Percentiles rank a stretch among this genome's conserved stretches.
These are phyloP conservation scores for Zoysia japonica DNA, from an alignment of 176 grass and related monocot species.

Conservation along the genomic window DNA sequence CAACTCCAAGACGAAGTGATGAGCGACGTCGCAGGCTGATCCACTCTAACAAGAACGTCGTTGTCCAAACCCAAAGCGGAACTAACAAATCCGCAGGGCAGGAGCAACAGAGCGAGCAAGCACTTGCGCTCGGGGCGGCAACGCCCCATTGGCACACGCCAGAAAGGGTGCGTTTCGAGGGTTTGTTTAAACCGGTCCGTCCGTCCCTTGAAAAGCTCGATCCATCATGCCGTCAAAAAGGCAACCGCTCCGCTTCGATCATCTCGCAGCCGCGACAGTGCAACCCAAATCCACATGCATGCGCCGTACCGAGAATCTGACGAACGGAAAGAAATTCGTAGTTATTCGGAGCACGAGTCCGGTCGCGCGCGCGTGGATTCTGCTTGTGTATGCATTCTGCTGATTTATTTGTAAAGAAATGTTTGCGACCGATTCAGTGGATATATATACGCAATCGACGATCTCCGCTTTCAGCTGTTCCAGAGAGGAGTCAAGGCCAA, in stretches of 20 bases:
- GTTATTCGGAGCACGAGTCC: neutral
- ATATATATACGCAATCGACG: constrained; percentile 39
- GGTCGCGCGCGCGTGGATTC: constrained; percentile 24
- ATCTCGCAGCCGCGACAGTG: constrained; percentile 37
- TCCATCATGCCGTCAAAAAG: constrained; percentile 27
- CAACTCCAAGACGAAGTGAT: neutral
- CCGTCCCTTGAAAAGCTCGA: constrained; percentile 44
- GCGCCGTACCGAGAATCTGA: neutral
- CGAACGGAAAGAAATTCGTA: neutral
- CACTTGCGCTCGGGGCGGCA: neutral
- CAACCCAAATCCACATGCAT: constrained; percentile 24
- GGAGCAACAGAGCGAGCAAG: constrained; percentile 21
- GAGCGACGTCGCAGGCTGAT: neutral
- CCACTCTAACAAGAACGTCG: neutral
- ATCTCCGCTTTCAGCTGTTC: constrained; percentile 43
- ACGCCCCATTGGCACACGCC: constrained; percentile 35
- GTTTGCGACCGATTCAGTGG: constrained; percentile 34
- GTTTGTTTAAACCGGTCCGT: constrained; percentile 41
- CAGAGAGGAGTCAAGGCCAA: constrained; percentile 35
- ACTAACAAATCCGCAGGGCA: constrained; percentile 6
- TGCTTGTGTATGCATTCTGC: constrained; percentile 49
- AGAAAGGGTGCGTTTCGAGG: neutral
- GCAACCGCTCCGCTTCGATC: constrained; percentile 34
- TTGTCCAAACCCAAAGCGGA: neutral
- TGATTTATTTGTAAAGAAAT: neutral